Percentiles rank a stretch among this genome's conserved stretches.
phyloP scores from a whole-genome alignment of 2,329 filamentous ascomycete genomes.

The Tothia fuscella region DNA sequence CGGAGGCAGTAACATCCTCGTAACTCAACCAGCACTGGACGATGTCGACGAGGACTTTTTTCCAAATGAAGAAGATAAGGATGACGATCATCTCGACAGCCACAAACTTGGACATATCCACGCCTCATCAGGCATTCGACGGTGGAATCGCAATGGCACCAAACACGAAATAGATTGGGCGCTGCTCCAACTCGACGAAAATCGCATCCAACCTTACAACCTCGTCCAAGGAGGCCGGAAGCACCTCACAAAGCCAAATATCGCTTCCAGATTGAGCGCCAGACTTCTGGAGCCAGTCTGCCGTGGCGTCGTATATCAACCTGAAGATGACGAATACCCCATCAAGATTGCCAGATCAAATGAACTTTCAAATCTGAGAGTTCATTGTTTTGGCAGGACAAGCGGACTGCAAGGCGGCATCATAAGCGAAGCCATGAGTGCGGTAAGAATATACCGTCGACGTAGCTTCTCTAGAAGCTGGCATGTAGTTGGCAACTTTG shows the following conservation, averaged over 20 bases:
- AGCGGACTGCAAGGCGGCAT: slow-evolving; percentile 70
- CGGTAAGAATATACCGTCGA: slow-evolving; percentile 79
- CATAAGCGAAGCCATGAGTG: slow-evolving; percentile 65
- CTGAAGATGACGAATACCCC: slow-evolving; percentile 35
- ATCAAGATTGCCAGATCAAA: slow-evolving; percentile 46
- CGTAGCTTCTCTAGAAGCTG: slow-evolving; percentile 65
- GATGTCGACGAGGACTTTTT: slow-evolving; percentile 78
- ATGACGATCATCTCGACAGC: slow-evolving; percentile 67
- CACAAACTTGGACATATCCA: slow-evolving; percentile 75
- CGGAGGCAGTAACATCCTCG: slow-evolving; percentile 62
- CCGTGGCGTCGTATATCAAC: slow-evolving; percentile 20
- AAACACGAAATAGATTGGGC: slow-evolving; percentile 95
- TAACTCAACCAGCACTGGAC: slow-evolving; percentile 86
- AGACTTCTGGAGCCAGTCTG: slow-evolving; percentile 24
- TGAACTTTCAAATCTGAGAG: slow-evolving; percentile 59
- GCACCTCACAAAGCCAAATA: not conserved
- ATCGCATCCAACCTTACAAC: slow-evolving; percentile 61
- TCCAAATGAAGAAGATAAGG: slow-evolving; percentile 58
- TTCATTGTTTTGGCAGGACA: slow-evolving; percentile 82
- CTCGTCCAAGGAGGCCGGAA: slow-evolving; percentile 43
- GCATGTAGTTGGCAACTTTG: slow-evolving; percentile 48
- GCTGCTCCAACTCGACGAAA: slow-evolving; percentile 64
- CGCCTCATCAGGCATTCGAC: slow-evolving; percentile 78
- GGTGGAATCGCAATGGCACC: slow-evolving; percentile 57
- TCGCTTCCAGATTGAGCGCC: slow-evolving; percentile 14